Evolutionary conservation across 352 stramenopile genomes (phyloP).

Genomic region (Phytophthora idaei): DNA sequence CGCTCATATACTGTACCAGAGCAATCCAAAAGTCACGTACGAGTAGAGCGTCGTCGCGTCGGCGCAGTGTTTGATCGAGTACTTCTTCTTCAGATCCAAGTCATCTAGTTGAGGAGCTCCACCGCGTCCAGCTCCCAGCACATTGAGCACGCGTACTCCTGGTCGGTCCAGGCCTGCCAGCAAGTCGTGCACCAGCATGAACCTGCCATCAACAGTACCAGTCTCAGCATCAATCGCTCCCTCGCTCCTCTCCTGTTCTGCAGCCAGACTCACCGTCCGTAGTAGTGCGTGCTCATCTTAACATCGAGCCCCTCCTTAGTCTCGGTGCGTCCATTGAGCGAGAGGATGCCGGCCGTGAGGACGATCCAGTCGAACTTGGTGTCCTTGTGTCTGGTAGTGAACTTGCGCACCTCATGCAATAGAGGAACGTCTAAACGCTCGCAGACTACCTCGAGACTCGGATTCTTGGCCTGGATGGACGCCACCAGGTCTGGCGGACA

Average conservation of each 20-base stretch:
- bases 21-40: constrained; percentile 13
- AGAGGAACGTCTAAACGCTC: constrained; percentile 38
- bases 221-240: background rate
- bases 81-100: constrained; percentile 35
- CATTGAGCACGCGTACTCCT: constrained; percentile 36
- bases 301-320: constrained; percentile 36
- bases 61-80: constrained; percentile 34
- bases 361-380: constrained; percentile 40
- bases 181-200: constrained; percentile 39
- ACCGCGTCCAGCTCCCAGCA: constrained; percentile 29
- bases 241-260: background rate
- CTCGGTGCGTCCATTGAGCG: constrained; percentile 37
- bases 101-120: constrained; percentile 34
- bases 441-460: constrained; percentile 28
- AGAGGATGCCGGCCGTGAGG: constrained; percentile 30
- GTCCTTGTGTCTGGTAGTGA: constrained; percentile 30
- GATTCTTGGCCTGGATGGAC: constrained; percentile 27
- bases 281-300: constrained; percentile 45
- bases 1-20: background rate
- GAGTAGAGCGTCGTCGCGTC: constrained; percentile 38
- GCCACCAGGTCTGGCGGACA: constrained; percentile 27
- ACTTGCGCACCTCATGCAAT: constrained; percentile 38
- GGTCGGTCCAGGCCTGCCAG: constrained; percentile 25
- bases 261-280: constrained; percentile 23
- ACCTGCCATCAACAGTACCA: constrained; percentile 15